Percentiles rank a stretch among this genome's conserved stretches.
Evolutionary conservation across 2,329 filamentous ascomycete species (phyloP).

Genomic region (Paraconiothyrium brasiliense): DNA sequence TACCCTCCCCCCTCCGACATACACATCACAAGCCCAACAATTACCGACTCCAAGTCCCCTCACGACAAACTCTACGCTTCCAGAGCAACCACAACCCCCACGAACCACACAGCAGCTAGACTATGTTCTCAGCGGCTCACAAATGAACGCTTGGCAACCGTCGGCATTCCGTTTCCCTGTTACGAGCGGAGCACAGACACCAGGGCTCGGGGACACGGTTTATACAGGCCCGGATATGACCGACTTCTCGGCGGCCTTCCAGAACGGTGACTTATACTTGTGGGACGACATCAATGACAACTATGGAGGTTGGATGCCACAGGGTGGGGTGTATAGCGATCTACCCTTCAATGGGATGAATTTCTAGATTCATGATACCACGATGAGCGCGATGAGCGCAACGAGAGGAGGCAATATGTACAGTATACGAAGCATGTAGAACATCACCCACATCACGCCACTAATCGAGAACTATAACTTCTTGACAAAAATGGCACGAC

Average conservation of each 20-base stretch:
- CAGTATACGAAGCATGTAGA: too few relatives aligned
- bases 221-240: slow-evolving; percentile 37
- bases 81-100: background rate
- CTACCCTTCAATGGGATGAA: slow-evolving; percentile 33
- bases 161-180: background rate
- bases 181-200: slow-evolving; percentile 18
- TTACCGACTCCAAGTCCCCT: slow-evolving; percentile 3
- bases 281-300: slow-evolving; percentile 50
- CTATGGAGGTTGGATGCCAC: slow-evolving; percentile 44
- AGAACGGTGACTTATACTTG: slow-evolving; percentile 48
- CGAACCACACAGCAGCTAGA: background rate
- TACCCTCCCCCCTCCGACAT: background rate
- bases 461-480: too few relatives aligned
- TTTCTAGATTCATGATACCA: background rate
- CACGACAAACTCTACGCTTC: background rate
- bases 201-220: slow-evolving; percentile 2
- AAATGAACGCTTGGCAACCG: slow-evolving; percentile 11
- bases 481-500: too few relatives aligned
- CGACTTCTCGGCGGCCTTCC: slow-evolving; percentile 46
- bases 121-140: slow-evolving; percentile 5
- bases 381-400: background rate
- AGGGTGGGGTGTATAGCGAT: slow-evolving; percentile 36
- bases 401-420: too few relatives aligned
- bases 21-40: slow-evolving; percentile 4
- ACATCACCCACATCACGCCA: too few relatives aligned